phyloP scores from a whole-genome alignment of 805 yeast genomes.

The Sugiyamaella marilandica region DNA sequence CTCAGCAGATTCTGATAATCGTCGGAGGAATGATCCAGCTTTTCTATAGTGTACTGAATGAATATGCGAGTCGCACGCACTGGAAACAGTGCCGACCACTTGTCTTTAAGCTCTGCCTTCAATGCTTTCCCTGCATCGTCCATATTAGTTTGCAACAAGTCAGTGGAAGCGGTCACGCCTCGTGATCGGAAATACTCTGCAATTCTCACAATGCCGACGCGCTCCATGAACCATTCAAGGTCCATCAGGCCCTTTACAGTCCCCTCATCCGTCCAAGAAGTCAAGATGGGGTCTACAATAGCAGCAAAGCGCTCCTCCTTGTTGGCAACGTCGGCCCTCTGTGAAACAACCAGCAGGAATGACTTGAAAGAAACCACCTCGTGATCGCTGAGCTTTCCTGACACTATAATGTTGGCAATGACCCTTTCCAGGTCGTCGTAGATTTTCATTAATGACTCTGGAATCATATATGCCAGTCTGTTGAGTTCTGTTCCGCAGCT shows the following conservation, averaged over 20 bases:
- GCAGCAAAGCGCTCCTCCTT: constrained; percentile 74
- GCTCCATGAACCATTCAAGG: constrained; percentile 96
- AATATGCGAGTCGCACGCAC: constrained; percentile 92
- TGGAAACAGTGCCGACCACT: constrained; percentile 93
- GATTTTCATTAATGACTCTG: constrained; percentile 78
- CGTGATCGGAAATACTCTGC: constrained; percentile 84
- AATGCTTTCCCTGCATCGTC: constrained; percentile 81
- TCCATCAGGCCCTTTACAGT: constrained; percentile 87
- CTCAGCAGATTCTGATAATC: constrained; percentile 65
- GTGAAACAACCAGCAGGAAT: constrained; percentile 84
- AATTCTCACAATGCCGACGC: constrained; percentile 89
- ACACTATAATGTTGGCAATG: constrained; percentile 61
- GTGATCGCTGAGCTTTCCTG: constrained; percentile 74
- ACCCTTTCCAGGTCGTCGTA: constrained; percentile 79
- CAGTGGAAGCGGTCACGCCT: constrained; percentile 71
- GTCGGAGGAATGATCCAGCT: constrained; percentile 70
- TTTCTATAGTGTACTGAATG: constrained; percentile 92
- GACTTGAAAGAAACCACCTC: constrained; percentile 93
- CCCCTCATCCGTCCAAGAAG: constrained; percentile 88
- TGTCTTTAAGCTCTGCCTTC: constrained; percentile 74
- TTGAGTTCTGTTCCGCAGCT: constrained; percentile 94
- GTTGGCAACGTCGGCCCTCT: constrained; percentile 61
- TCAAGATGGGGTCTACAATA: constrained; percentile 89
- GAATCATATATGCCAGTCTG: constrained; percentile 90
- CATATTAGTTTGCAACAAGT: constrained; percentile 73